Evolutionary conservation across 768 basidiomycete species (phyloP).

Genomic region (Lyophyllum semitale): DNA sequence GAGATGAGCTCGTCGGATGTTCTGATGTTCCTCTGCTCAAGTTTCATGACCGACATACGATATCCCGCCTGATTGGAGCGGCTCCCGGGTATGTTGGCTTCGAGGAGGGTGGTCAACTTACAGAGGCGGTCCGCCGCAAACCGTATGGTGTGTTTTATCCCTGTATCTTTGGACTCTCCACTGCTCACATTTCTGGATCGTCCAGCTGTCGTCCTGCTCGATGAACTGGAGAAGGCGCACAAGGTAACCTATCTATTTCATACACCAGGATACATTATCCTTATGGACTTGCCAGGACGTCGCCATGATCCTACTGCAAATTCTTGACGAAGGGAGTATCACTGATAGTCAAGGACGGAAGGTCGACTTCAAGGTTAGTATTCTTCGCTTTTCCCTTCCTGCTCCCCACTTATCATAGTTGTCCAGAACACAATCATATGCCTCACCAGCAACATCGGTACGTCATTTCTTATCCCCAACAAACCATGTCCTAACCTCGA

Average conservation of each 20-base stretch:
- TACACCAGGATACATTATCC: background rate
- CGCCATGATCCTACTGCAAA: constrained; percentile 86
- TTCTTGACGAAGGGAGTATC: constrained; percentile 86
- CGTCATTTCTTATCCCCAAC: constrained; percentile 5
- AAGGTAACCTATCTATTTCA: constrained; percentile 44
- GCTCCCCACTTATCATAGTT: background rate
- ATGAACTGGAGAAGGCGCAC: constrained; percentile 93
- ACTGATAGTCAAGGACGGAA: constrained; percentile 93
- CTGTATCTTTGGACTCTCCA: background rate
- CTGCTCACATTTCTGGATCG: background rate
- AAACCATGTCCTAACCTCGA: background rate
- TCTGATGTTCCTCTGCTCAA: constrained; percentile 27
- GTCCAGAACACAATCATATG: constrained; percentile 87
- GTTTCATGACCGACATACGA: constrained; percentile 90
- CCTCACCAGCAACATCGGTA: constrained; percentile 84
- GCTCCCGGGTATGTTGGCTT: constrained; percentile 94
- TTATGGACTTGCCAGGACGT: constrained; percentile 57
- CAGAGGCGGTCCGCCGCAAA: constrained; percentile 88
- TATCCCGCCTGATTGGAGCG: constrained; percentile 88
- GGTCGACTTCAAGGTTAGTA: constrained; percentile 82
- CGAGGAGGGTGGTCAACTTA: constrained; percentile 86
- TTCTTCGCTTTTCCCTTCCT: background rate
- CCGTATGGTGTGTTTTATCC: constrained; percentile 67
- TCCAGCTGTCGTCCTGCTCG: constrained; percentile 73
- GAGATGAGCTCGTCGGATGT: background rate